These are phyloP conservation scores for Fraxinus cuspidata DNA, from an alignment of 257 asterid species.

Conservation along the genomic window DNA sequence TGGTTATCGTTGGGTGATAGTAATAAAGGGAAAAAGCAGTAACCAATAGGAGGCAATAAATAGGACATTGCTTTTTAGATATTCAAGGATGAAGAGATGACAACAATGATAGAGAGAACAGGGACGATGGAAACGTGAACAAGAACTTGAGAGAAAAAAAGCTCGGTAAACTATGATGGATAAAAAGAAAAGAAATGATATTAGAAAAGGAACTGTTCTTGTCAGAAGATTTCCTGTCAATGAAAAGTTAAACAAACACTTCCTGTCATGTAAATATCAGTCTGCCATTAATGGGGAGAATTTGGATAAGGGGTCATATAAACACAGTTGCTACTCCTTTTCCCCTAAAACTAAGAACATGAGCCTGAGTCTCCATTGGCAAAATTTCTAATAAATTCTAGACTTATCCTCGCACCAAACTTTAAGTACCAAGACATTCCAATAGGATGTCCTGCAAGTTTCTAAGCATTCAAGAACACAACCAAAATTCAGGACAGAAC, in stretches of 20 bases:
- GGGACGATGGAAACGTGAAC: neutral
- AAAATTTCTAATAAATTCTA: no score
- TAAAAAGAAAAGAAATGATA: neutral
- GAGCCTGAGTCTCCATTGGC: no score
- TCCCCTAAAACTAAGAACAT: no score
- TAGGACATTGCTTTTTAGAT: neutral
- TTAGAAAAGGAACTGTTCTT: neutral
- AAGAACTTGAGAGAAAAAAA: neutral
- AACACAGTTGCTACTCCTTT: neutral
- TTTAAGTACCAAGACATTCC: neutral
- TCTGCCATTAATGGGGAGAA: no score
- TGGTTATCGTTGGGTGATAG: neutral
- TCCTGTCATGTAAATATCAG: no score
- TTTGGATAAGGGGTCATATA: neutral
- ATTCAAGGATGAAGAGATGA: neutral
- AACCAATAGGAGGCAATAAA: neutral
- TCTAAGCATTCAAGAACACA: neutral
- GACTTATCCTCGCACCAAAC: neutral
- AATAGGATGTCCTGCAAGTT: neutral
- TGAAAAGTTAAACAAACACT: no score
- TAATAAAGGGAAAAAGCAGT: neutral
- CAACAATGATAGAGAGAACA: neutral
- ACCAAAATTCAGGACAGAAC: neutral
- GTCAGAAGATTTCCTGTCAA: neutral
- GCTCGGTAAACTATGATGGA: neutral